phyloP scores from a whole-genome alignment of 2,329 filamentous ascomycete genomes.

The Triangularia verruculosa region DNA sequence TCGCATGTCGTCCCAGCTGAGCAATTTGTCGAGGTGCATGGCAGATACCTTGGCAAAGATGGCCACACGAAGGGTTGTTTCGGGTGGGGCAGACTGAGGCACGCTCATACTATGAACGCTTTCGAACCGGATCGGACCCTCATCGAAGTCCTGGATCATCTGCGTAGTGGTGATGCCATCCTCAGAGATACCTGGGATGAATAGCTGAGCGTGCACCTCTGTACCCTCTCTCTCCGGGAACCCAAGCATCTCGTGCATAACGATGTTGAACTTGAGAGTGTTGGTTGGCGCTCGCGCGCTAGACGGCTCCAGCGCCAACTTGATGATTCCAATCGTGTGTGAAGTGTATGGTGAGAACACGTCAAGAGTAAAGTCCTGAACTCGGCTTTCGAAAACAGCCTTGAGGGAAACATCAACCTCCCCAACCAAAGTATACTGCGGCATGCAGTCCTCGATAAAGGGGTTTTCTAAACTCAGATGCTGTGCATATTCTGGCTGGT shows the following conservation, averaged over 20 bases:
- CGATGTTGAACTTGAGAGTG: constrained; percentile 95
- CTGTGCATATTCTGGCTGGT: constrained; percentile 89
- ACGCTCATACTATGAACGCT: constrained; percentile 98
- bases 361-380: constrained; percentile 91
- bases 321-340: constrained; percentile 85
- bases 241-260: constrained; percentile 93
- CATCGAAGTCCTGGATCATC: constrained; percentile 91
- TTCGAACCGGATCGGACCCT: constrained; percentile 88
- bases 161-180: constrained; percentile 92
- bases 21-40: constrained; percentile 94
- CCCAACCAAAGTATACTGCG: constrained; percentile 86
- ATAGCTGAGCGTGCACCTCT: constrained; percentile 94
- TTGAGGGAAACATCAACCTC: constrained; percentile 89
- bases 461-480: constrained; percentile 92
- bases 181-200: constrained; percentile 85
- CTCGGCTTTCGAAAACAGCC: constrained; percentile 89
- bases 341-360: constrained; percentile 90
- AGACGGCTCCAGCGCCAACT: constrained; percentile 87
- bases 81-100: constrained; percentile 71
- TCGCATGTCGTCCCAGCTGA: constrained; percentile 98
- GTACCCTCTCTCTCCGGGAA: constrained; percentile 95
- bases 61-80: constrained; percentile 76
- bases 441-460: constrained; percentile 87
- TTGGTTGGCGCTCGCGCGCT: constrained; percentile 88
- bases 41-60: constrained; percentile 87